A percentile compares a stretch with the other conserved stretches of the same genome.
Conservation (phyloP, 2,329 filamentous ascomycete species). For the Sclerotiophoma versabilis region DNA sequence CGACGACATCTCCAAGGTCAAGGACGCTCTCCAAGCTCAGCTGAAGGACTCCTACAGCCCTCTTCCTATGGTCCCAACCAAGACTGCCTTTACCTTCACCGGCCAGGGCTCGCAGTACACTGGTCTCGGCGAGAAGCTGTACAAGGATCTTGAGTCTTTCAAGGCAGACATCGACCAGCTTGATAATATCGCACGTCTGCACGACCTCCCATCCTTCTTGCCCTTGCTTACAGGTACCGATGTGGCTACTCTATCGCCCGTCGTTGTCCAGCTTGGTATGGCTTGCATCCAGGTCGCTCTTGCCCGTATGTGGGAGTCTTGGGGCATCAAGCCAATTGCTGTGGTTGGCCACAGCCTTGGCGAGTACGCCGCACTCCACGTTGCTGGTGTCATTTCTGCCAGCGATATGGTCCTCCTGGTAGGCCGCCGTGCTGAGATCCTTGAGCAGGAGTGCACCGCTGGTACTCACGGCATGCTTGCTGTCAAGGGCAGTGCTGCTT, state of each 20-base stretch:
- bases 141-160: slow-evolving; percentile 58
- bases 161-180: slow-evolving; percentile 59
- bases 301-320: slow-evolving; percentile 61
- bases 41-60: slow-evolving; percentile 60
- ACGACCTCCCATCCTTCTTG: slow-evolving; percentile 58
- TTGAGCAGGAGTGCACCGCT: slow-evolving; percentile 69
- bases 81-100: slow-evolving; percentile 61
- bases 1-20: slow-evolving; percentile 56
- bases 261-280: slow-evolving; percentile 62
- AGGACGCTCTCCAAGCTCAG: slow-evolving; percentile 55
- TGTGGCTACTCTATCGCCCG: slow-evolving; percentile 58
- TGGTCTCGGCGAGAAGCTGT: slow-evolving; percentile 58
- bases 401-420: slow-evolving; percentile 77
- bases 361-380: slow-evolving; percentile 75
- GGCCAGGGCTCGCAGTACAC: slow-evolving; percentile 62
- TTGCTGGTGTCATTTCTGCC: slow-evolving; percentile 73
- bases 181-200: slow-evolving; percentile 55
- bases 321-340: slow-evolving; percentile 61
- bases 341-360: slow-evolving; percentile 69
- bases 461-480: slow-evolving; percentile 73
- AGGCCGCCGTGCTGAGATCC: slow-evolving; percentile 69
- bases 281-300: slow-evolving; percentile 61
- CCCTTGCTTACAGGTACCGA: slow-evolving; percentile 58
- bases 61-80: slow-evolving; percentile 60
- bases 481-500: slow-evolving; percentile 60